Percentiles rank a stretch among this genome's conserved stretches.
Evolutionary conservation across 106 monocot genomes (phyloP).

Genomic region (Dendrobium nobile): DNA sequence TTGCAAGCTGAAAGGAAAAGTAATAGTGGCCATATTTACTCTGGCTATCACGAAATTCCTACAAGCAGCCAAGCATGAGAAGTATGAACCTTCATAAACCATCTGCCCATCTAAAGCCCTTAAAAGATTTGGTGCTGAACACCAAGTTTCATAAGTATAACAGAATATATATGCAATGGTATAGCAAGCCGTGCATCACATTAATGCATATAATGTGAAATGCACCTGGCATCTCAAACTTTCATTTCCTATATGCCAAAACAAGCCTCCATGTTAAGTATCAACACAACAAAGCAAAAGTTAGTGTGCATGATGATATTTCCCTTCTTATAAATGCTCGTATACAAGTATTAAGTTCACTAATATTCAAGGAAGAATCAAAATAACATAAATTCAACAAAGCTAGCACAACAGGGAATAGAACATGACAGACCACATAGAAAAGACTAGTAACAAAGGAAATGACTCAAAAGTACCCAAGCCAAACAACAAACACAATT

Average conservation of each 20-base stretch:
- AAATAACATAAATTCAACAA: constrained; percentile 3
- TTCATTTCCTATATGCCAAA: not conserved
- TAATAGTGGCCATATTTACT: not conserved
- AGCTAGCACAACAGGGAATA: not conserved
- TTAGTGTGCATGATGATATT: not conserved
- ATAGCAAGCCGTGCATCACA: not conserved
- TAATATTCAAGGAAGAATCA: not conserved
- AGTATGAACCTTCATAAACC: not conserved
- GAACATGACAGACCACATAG: not conserved
- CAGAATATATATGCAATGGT: not conserved
- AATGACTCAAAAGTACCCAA: not conserved
- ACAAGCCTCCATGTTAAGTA: not conserved
- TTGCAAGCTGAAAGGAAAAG: not conserved
- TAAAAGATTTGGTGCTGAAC: not conserved
- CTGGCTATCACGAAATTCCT: not conserved
- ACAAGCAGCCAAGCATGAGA: not conserved
- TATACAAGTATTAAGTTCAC: not conserved
- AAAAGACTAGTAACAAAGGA: not conserved
- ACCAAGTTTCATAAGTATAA: not conserved
- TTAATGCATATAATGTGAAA: not conserved
- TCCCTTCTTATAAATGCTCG: not conserved
- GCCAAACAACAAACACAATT: not conserved
- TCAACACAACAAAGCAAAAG: not conserved
- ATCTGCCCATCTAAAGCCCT: not conserved
- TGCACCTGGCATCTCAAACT: not conserved